Evolutionary conservation across 768 basidiomycete species (phyloP).

Genomic region (Mycena amicta): DNA sequence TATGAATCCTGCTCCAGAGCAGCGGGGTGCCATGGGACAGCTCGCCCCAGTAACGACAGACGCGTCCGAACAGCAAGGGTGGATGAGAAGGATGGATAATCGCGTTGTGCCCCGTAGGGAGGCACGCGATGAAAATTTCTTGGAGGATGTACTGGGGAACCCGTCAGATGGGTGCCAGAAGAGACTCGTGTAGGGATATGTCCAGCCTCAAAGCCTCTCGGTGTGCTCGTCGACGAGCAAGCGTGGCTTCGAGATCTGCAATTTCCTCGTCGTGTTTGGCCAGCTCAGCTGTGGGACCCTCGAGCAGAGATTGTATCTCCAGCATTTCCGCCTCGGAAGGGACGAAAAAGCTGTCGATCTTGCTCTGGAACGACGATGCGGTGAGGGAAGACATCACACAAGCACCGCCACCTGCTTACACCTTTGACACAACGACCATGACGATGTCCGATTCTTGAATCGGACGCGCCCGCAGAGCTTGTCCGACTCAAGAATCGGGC

Average conservation of each 20-base stretch:
- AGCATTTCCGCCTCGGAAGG: slow-evolving; percentile 1
- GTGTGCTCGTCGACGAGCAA: background rate
- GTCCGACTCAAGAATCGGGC: too few relatives aligned
- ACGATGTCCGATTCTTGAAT: too few relatives aligned
- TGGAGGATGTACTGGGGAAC: slow-evolving; percentile 6
- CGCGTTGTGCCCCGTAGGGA: slow-evolving; percentile 2
- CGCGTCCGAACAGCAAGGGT: background rate
- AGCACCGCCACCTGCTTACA: too few relatives aligned
- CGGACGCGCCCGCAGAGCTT: too few relatives aligned
- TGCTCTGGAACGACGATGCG: background rate
- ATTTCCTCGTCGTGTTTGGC: background rate
- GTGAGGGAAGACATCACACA: background rate
- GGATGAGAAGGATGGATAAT: background rate
- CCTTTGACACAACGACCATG: too few relatives aligned
- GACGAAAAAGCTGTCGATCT: slow-evolving; percentile 3
- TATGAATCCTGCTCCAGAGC: background rate
- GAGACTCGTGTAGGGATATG: background rate
- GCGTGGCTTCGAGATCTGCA: background rate
- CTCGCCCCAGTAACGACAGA: background rate
- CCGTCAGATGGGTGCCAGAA: slow-evolving; percentile 10
- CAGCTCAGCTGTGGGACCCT: background rate
- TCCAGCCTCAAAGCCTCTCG: background rate
- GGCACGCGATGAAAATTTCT: slow-evolving; percentile 7
- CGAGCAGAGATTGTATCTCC: background rate
- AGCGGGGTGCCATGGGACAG: background rate